Percentiles rank a stretch among this genome's conserved stretches.
phyloP scores from a whole-genome alignment of 2,329 filamentous ascomycete genomes.

The Didymella glomerata region DNA sequence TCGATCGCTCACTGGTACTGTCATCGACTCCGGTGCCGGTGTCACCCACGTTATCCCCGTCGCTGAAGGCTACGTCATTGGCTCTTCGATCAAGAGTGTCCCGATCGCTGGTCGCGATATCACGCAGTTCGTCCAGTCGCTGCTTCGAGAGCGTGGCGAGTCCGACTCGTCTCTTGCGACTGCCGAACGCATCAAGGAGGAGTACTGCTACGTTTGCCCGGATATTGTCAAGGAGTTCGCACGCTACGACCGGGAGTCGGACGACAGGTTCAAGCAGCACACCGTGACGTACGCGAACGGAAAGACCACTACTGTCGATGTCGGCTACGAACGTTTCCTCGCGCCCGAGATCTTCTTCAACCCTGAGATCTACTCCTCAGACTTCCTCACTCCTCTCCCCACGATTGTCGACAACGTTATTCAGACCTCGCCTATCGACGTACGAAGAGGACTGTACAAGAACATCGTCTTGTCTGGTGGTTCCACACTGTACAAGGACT shows the following conservation, averaged over 20 bases:
- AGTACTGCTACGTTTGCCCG: slow-evolving; percentile 97
- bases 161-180: slow-evolving; percentile 97
- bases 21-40: slow-evolving; percentile 98
- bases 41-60: slow-evolving; percentile 99
- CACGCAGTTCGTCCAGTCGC: slow-evolving; percentile 97
- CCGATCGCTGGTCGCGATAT: slow-evolving; percentile 98
- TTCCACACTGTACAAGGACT: slow-evolving; percentile 98
- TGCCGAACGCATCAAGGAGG: slow-evolving; percentile 97
- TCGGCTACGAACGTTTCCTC: slow-evolving; percentile 97
- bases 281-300: slow-evolving; percentile 86
- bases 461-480: slow-evolving; percentile 98
- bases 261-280: slow-evolving; percentile 85
- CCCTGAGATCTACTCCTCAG: slow-evolving; percentile 98
- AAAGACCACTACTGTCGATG: slow-evolving; percentile 83
- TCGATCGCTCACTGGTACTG: slow-evolving; percentile 92
- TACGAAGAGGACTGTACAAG: slow-evolving; percentile 96
- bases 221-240: slow-evolving; percentile 99
- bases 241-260: slow-evolving; percentile 90
- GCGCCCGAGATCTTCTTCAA: slow-evolving; percentile 99
- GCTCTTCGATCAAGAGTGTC: slow-evolving; percentile 98
- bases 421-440: slow-evolving; percentile 96
- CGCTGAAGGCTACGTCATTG: slow-evolving; percentile 98
- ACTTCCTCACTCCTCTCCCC: slow-evolving; percentile 94
- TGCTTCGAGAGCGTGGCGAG: slow-evolving; percentile 95
- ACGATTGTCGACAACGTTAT: slow-evolving; percentile 96